Conservation (phyloP, 768 basidiomycete genomes). For the Asterophora parasitica region DNA sequence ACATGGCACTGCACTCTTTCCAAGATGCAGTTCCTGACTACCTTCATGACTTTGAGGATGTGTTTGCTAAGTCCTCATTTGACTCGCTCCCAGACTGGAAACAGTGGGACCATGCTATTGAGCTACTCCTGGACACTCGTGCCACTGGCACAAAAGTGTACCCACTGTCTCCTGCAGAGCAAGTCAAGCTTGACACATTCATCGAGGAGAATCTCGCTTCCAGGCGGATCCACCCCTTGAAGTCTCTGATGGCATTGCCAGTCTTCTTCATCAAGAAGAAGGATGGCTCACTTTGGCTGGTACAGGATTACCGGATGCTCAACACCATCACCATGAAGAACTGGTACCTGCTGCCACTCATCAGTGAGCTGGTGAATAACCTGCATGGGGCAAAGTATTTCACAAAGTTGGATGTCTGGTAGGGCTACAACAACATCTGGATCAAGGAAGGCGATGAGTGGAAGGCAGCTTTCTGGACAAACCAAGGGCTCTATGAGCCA, state of each 20-base stretch:
- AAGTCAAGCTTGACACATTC: slow-evolving; percentile 6
- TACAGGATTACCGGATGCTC: too few species aligned
- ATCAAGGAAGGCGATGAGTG: neutral
- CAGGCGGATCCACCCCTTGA: slow-evolving; percentile 17
- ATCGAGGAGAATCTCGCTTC: neutral
- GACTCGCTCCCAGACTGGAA: neutral
- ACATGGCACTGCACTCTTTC: neutral
- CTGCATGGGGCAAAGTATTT: neutral
- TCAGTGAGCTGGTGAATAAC: neutral
- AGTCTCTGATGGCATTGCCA: slow-evolving; percentile 16
- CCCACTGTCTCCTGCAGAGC: slow-evolving; percentile 6
- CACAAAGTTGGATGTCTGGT: neutral
- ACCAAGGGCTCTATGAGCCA: too few species aligned
- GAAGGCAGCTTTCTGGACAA: too few species aligned
- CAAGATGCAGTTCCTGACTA: neutral
- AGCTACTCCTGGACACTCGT: slow-evolving; percentile 3
- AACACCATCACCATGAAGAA: too few species aligned
- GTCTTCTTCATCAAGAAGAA: slow-evolving; percentile 21
- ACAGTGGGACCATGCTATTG: slow-evolving; percentile 14
- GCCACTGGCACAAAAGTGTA: slow-evolving; percentile 12
- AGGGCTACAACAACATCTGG: neutral
- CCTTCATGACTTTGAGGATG: slow-evolving; percentile 2
- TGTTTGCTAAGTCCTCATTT: slow-evolving; percentile 4
- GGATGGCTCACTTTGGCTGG: too few species aligned
- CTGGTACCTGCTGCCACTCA: too few species aligned